Evolutionary conservation across 176 grass and related monocot genomes (phyloP), one percentile per base, ranked within the genome.

Genomic region (Oryza longistaminata): DNA sequence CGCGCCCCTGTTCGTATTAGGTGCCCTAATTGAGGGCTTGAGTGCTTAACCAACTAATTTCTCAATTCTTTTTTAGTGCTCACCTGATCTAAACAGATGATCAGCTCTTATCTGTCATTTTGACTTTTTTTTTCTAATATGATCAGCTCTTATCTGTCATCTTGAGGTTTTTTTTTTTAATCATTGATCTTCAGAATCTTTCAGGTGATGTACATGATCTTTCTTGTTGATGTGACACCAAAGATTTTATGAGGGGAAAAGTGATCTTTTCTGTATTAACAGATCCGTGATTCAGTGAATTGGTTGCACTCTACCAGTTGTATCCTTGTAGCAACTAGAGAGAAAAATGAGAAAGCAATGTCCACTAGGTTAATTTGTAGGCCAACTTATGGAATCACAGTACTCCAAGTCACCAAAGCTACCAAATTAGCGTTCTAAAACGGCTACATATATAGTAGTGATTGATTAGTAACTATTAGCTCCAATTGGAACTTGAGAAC

Each of bases 11-110:
- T 71, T 73, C 77, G 58, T 72, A 90, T 68, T 76, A 44, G 48
- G 82, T 81, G 40, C 22, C 39, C 24, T 62, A 24, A 24, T 62
- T 62, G 52, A 58, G 17, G 52, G 14, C 77, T 37, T 71, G 40
- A 62, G 79, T 52, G 19, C 71, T 81, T 90, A 79, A 92, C 85
- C 85, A 66, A 52, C 83, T 19, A 79, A 86, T 85, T 69, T 58
- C 58, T 22, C 15, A 4, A 34, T 66, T 71, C 35, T 87, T 90
- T 87, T 90, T 79, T 27, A 45, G 55, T 16, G 26, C 58, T 78
- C 83, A 60, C 67, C 81, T 83, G 43, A 67, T 68, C 48, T 89
- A 24, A 62, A 61, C 26, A 24, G 67, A 85, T 72, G 73, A 82
- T 72, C 73, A 68, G 15, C 29, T 82, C 67, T 27, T 37, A 31